phyloP scores from a whole-genome alignment of 169 alveolate genomes.

The Plasmodium cynomolgi region DNA sequence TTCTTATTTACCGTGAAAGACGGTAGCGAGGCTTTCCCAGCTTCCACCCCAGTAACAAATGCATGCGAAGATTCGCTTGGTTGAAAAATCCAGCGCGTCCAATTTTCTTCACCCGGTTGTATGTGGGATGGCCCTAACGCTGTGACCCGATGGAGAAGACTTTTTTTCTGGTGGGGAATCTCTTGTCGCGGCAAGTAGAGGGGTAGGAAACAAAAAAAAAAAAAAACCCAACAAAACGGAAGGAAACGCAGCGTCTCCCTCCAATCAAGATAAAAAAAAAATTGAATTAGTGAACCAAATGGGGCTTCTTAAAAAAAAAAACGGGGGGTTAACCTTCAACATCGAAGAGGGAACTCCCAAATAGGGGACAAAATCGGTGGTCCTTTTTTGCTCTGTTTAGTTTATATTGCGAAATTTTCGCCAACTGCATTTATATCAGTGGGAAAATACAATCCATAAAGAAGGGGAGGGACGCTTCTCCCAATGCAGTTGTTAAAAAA shows the following conservation, averaged over 20 bases:
- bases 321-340: neutral
- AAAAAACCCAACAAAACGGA: neutral
- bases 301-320: neutral
- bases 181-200: neutral
- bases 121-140: neutral
- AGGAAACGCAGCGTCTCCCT: neutral
- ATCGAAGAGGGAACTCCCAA: neutral
- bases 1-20: neutral
- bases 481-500: neutral
- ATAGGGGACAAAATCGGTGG: neutral
- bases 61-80: neutral
- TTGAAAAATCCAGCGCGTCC: neutral
- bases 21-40: neutral
- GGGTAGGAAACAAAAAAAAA: neutral
- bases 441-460: neutral
- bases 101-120: neutral
- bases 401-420: neutral
- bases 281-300: neutral
- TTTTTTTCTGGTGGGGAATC: neutral
- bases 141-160: neutral
- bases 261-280: neutral
- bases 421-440: neutral
- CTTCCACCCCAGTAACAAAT: neutral
- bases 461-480: neutral
- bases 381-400: neutral